Base-by-base conservation (phyloP, 371 early-diverging fungal genomes). In the Zychaea mexicana region DNA sequence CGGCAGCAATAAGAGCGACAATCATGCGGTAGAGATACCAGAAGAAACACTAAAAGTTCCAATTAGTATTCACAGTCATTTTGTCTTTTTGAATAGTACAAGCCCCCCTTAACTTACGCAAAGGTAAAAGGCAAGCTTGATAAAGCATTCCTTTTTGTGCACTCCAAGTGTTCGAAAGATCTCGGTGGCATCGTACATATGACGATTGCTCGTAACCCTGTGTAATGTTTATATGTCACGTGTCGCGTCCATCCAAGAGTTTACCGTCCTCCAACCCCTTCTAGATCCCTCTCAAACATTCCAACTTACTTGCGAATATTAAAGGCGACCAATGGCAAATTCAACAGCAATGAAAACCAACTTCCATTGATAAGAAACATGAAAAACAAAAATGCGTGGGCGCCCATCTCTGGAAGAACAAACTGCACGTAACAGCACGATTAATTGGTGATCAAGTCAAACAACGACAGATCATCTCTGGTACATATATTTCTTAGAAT, bases 111-210 rank as follows among this genome's bases (percentile, higher is more conserved):
- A 3, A 76, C 82, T 79, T 79, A 82, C 82, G 49, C 96, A 74
- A 66, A 98, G 85, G 71, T 96, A 98, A 64, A 98, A 98, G 26
- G 90, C 96, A 15, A 98, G 88, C 79, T 98, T 98, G 77, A 94
- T 83, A 70, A 97, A 96, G 76, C 92, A 88, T 79, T 98, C 98
- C 81, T 90, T 90, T 83, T 98, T 98, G 75, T 96, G 95, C 57
- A 79, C 77, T 19, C 86, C 78, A 39, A 97, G 68, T 10, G 95
- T 95, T 65, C 96, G 90, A 88, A 98, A 98, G 66, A 98, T 96
- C 77, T 96, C 97, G 47, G 98, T 98, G 4, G 98, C 94, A 77
- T 98, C 98, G 73, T 91, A 95, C 88, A 92, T 90, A 80, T 96
- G 95, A 67, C 89, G 88, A 61, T 86, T 82, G 66, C 89, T 89